A percentile compares a stretch with the other conserved stretches of the same genome.
Evolutionary conservation across 306 rosid genomes (phyloP).

Genomic region (Potentilla sterilis): DNA sequence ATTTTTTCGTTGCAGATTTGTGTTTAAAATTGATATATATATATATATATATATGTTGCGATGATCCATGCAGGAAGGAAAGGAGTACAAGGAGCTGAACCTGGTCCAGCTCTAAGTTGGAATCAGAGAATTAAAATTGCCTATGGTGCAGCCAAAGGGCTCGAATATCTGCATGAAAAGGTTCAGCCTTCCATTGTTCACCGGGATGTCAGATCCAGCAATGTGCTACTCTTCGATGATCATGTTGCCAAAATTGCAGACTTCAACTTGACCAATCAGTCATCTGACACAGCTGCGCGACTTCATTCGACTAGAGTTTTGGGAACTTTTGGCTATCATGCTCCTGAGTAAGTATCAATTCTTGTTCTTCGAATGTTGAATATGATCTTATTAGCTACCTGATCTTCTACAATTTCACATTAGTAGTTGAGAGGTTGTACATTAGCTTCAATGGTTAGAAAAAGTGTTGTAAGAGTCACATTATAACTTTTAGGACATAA

Average conservation of each 20-base stretch:
- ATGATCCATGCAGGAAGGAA: constrained; percentile 66
- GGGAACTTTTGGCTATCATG: constrained; percentile 98
- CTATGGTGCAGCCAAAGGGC: constrained; percentile 92
- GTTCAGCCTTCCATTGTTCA: constrained; percentile 88
- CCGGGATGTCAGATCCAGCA: constrained; percentile 91
- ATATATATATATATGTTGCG: neutral
- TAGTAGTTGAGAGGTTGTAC: neutral
- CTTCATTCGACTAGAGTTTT: constrained; percentile 94
- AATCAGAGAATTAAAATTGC: constrained; percentile 84
- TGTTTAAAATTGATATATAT: neutral
- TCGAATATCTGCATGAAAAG: constrained; percentile 89
- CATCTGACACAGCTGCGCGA: constrained; percentile 88
- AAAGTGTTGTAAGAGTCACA: no score
- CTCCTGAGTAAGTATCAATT: constrained; percentile 77
- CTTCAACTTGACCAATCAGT: constrained; percentile 83
- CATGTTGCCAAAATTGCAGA: constrained; percentile 76
- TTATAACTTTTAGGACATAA: neutral
- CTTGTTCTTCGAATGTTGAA: constrained; percentile 4
- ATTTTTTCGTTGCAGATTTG: neutral
- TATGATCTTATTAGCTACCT: neutral
- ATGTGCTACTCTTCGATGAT: constrained; percentile 78
- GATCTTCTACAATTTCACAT: neutral
- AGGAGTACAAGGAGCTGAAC: constrained; percentile 97
- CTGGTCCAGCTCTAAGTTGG: constrained; percentile 89
- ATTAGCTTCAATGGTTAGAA: neutral